Base-by-base conservation (phyloP, 2,329 filamentous ascomycete species). In the Penicillium sp. region DNA sequence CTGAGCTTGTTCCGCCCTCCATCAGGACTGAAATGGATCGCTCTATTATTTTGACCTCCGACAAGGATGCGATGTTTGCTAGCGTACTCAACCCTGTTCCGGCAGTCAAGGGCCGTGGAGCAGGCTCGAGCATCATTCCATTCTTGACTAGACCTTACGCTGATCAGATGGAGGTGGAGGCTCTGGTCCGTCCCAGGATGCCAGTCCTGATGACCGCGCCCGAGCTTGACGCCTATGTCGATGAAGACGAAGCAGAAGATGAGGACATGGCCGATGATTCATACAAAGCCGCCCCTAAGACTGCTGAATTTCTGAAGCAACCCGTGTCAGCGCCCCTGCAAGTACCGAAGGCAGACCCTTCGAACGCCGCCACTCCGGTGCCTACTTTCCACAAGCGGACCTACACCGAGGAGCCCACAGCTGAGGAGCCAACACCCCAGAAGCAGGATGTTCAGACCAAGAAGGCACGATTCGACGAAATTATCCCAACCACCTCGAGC, bases 61-160 rank as follows among this genome's bases (percentile, higher is more conserved):
- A 87, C 71, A 87, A 86, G 68, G 80, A 87, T 33, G 88, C 89
- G 41, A 90, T 97, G 83, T 69, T 94, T 11, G 86, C 91, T 6
- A 93, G 91, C 71, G 86, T 95, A 13, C 78, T 97, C 58, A 91
- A 94, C 72, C 90, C 91, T 0, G 84, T 87, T 72, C 77, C 85
- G 60, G 79, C 86, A 68, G 78, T 84, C 67, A 81, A 86, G 69
- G 83, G 87, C 41, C 79, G 84, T 61, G 78, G 76, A 39, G 82
- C 84, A 50, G 84, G 86, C 59, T 81, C 89, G 29, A 94, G 88
- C 71, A 87, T 96, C 47, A 75, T 96, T 47, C 92, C 93, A 0
- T 89, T 96, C 66, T 77, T 97, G 27, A 84, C 86, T 8, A 82
- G 86, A 53, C 82, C 84, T 50, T 90, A 86, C 66, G 80, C 86